These are phyloP conservation scores for Cystobasidium slooffiae DNA, from an alignment of 1,284 basidiomycete species.

Conservation along the genomic window DNA sequence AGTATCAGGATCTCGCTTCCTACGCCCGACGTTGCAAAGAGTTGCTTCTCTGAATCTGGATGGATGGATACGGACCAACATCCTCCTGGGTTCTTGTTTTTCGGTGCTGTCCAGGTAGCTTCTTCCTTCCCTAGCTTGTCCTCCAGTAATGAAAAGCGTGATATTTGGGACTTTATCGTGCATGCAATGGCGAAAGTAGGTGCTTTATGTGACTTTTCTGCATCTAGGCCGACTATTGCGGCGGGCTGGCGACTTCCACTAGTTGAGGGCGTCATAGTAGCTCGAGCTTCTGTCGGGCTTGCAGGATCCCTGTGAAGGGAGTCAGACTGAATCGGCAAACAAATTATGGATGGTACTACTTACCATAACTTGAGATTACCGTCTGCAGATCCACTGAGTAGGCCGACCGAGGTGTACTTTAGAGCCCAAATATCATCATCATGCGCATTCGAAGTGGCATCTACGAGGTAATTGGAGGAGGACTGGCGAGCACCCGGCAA, in stretches of 20 bases:
- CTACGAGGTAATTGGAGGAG: slow-evolving; percentile 36
- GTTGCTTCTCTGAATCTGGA: slow-evolving; percentile 43
- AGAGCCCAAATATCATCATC: slow-evolving; percentile 38
- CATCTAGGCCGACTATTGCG: slow-evolving; percentile 39
- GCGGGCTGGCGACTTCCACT: neutral
- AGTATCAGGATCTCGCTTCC: slow-evolving; percentile 47
- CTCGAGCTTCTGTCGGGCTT: slow-evolving; percentile 16
- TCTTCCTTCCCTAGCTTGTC: slow-evolving; percentile 28
- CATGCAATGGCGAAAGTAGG: slow-evolving; percentile 16
- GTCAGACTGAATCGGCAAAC: neutral
- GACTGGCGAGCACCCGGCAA: neutral
- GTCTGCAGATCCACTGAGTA: slow-evolving; percentile 38
- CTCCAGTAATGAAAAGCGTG: slow-evolving; percentile 31
- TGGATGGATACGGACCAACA: slow-evolving; percentile 44
- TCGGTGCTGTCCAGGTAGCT: slow-evolving; percentile 14
- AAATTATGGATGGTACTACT: neutral
- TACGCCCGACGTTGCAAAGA: slow-evolving; percentile 47
- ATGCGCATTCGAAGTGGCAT: slow-evolving; percentile 8
- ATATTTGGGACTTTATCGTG: slow-evolving; percentile 27
- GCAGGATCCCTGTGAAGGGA: slow-evolving; percentile 27
- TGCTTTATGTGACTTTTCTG: slow-evolving; percentile 20
- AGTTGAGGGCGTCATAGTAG: slow-evolving; percentile 17
- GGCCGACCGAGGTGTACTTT: slow-evolving; percentile 23
- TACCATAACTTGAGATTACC: slow-evolving; percentile 35
- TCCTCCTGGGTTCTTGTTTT: slow-evolving; percentile 16